Evolutionary conservation across 352 stramenopile species (phyloP).

Genomic region (Globisporangium viniferum): DNA sequence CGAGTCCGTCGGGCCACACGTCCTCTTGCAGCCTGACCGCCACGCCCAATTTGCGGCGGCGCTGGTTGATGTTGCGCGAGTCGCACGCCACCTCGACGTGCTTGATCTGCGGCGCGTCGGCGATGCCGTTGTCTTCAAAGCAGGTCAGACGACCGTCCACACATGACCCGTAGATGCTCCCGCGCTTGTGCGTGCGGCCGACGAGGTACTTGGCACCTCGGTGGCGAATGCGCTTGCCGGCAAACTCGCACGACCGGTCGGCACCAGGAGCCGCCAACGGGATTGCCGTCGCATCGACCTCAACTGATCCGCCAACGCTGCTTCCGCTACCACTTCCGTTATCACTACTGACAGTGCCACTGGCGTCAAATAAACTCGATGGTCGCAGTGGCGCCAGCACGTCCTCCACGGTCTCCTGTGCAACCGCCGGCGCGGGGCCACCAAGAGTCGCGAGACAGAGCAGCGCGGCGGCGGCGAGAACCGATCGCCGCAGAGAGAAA

Average conservation of each 20-base stretch:
- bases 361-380: not conserved
- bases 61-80: slow-evolving; percentile 17
- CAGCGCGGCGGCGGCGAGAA: not conserved
- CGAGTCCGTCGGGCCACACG: slow-evolving; percentile 60
- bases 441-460: slow-evolving; percentile 3
- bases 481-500: not conserved
- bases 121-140: slow-evolving; percentile 62
- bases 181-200: slow-evolving; percentile 36
- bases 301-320: not conserved
- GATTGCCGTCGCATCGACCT: not conserved
- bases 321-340: slow-evolving; percentile 2
- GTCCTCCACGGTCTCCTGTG: slow-evolving; percentile 2
- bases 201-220: slow-evolving; percentile 48
- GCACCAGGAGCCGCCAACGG: not conserved
- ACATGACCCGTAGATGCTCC: slow-evolving; percentile 57
- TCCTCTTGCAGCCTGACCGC: slow-evolving; percentile 51
- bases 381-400: slow-evolving; percentile 5
- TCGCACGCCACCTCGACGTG: slow-evolving; percentile 39
- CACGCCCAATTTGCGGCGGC: slow-evolving; percentile 46
- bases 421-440: not conserved
- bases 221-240: slow-evolving; percentile 43
- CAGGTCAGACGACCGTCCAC: slow-evolving; percentile 39
- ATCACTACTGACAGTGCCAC: not conserved
- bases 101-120: slow-evolving; percentile 47
- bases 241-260: slow-evolving; percentile 30